Evolutionary conservation across 352 stramenopile species (phyloP).

Genomic region (Pythium brachiatum): DNA sequence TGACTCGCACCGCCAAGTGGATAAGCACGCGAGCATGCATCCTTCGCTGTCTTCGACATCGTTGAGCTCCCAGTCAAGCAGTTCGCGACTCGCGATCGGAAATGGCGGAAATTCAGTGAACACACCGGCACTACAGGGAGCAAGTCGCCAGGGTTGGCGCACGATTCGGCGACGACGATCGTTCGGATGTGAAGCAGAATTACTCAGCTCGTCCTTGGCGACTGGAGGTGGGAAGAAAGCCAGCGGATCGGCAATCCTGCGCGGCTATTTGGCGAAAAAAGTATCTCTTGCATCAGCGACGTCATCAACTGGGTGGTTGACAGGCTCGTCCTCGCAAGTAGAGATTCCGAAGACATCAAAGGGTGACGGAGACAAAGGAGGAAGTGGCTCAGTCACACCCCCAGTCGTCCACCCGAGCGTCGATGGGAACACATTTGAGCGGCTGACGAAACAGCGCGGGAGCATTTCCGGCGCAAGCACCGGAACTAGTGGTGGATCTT

Average conservation of each 20-base stretch:
- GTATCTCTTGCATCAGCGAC: conserved; percentile 17
- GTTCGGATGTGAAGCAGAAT: conserved; percentile 67
- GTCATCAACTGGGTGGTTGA: conserved; percentile 18
- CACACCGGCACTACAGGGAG: conserved; percentile 1
- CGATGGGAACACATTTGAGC: conserved; percentile 9
- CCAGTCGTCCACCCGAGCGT: conserved; percentile 4
- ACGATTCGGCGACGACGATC: conserved; percentile 66
- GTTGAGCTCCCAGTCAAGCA: conserved; percentile 24
- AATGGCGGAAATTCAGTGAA: conserved; percentile 5
- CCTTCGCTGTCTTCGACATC: conserved; percentile 19
- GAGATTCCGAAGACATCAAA: conserved; percentile 4
- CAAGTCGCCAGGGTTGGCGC: conserved; percentile 5
- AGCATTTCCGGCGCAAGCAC: conserved; percentile 12
- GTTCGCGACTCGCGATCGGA: conserved; percentile 4
- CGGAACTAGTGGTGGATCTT: neutral
- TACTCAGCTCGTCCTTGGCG: conserved; percentile 22
- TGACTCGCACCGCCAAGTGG: neutral
- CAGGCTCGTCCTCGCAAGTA: neutral
- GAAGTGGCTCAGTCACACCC: conserved; percentile 22
- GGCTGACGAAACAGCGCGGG: conserved; percentile 16
- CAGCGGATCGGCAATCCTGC: conserved; percentile 35
- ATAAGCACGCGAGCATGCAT: conserved; percentile 19
- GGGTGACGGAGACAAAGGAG: conserved; percentile 3
- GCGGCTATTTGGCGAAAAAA: conserved; percentile 46
- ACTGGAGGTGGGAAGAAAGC: conserved; percentile 39